Evolutionary conservation across 768 basidiomycete genomes (phyloP), one percentile per base, ranked within the genome.

Genomic region (Dioszegia hungarica): DNA sequence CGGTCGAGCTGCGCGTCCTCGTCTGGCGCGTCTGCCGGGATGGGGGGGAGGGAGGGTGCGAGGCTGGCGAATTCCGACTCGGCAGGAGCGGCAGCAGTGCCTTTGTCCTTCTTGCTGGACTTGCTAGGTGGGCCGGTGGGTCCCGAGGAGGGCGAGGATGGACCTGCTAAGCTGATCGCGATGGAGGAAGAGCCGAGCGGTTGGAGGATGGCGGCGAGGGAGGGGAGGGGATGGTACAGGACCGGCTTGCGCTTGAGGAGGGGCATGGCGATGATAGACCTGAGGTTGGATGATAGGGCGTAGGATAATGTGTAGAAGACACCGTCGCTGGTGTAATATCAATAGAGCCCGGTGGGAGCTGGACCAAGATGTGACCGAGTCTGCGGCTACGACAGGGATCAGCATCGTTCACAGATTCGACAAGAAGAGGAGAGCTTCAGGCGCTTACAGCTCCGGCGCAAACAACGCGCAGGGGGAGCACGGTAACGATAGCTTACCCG

Each of bases 1-100:
- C 64, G 24, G 63, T 61, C 59, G 61, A 70, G 39, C 64, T 71
- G 54, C 70, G 75, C 57, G 60, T 75, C 66, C 62, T 76, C 60
- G 70, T 74, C 49, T 66, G 73, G 54, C 60, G 72, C 54, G 72
- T 74, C 40, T 62, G 77, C 75, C 68, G 78, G 59, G 14, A 63
- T 54, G 22, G 27, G 25, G 17, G 51, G 33, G 3, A 39, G 17
- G 22, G 15, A 27, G 10, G 47, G 22, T 3, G n/a, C 11, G 12
- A 20, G 17, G 9, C 33, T 24, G 34, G 47, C 3, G 14, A 19
- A 2, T 5, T 49, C 47, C 19, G 47, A 34, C 15, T 24, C 20
- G 5, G 38, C 14, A 17, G 50, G 37, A 17, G 19, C 17, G 39
- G 40, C 28, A 43, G 38, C 8, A 20, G 14, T 19, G 9, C 14